Evolutionary conservation across 805 yeast species (phyloP).

Genomic region (Kluyveromyces lactis): DNA sequence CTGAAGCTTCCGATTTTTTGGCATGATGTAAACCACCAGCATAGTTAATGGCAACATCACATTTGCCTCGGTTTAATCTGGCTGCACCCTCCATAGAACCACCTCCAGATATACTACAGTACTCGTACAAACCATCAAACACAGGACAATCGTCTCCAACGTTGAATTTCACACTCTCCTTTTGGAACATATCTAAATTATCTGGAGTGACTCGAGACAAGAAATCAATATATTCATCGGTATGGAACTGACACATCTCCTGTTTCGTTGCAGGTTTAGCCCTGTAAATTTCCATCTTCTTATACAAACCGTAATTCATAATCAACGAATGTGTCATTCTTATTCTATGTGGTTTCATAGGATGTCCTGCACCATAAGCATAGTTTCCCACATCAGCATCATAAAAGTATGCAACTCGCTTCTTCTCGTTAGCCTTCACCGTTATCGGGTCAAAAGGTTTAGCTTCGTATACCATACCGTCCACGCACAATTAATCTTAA

Average conservation of each 20-base stretch:
- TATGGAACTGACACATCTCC: slow-evolving; percentile 75
- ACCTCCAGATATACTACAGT: slow-evolving; percentile 75
- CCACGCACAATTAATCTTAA: no score
- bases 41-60: slow-evolving; percentile 88
- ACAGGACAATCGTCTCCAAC: slow-evolving; percentile 94
- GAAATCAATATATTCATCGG: slow-evolving; percentile 78
- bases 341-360: slow-evolving; percentile 93
- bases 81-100: slow-evolving; percentile 89
- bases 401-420: slow-evolving; percentile 68
- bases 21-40: slow-evolving; percentile 95
- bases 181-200: slow-evolving; percentile 47
- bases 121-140: slow-evolving; percentile 70
- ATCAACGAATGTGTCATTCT: slow-evolving; percentile 92
- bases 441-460: slow-evolving; percentile 58
- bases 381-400: slow-evolving; percentile 95
- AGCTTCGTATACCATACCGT: slow-evolving; percentile 37
- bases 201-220: slow-evolving; percentile 72
- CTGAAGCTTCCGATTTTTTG: slow-evolving; percentile 80
- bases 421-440: slow-evolving; percentile 42
- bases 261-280: slow-evolving; percentile 77
- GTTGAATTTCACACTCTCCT: slow-evolving; percentile 57
- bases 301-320: slow-evolving; percentile 74
- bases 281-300: slow-evolving; percentile 80
- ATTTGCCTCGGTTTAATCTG: slow-evolving; percentile 67
- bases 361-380: slow-evolving; percentile 97